Percentiles rank a stretch among this genome's conserved stretches.
Conservation (phyloP, 768 basidiomycete genomes). For the Podaxis sp. region DNA sequence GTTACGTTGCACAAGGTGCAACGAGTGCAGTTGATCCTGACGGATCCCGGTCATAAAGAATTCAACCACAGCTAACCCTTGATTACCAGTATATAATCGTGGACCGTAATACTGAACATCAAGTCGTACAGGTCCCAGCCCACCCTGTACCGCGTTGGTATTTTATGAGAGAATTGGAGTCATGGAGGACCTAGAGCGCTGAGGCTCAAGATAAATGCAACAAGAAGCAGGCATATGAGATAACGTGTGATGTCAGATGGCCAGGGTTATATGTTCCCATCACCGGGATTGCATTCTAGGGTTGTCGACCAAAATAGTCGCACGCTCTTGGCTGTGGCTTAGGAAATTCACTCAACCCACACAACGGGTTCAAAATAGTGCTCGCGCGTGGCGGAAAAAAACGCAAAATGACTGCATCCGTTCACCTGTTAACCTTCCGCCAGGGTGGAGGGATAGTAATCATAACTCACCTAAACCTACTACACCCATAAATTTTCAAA, state of each 20-base stretch:
- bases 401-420: not conserved
- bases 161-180: not conserved
- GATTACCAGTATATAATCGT: not conserved
- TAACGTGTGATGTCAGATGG: not conserved
- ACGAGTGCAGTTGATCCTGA: conserved; percentile 7
- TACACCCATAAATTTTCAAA: not conserved
- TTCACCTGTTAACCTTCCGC: not conserved
- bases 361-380: no score
- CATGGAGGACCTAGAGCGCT: not conserved
- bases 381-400: no score
- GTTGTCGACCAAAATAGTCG: not conserved
- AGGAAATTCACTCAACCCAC: no score
- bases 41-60: conserved; percentile 1
- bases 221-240: not conserved
- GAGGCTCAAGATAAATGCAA: not conserved
- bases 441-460: not conserved
- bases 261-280: conserved; percentile 1
- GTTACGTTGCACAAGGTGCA: conserved; percentile 1
- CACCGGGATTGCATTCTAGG: not conserved
- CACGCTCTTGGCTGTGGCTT: no score
- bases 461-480: not conserved
- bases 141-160: not conserved
- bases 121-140: not conserved
- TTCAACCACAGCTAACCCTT: not conserved
- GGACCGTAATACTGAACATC: not conserved